phyloP scores from a whole-genome alignment of 2,329 filamentous ascomycete species.

The Thelonectria rubi region DNA sequence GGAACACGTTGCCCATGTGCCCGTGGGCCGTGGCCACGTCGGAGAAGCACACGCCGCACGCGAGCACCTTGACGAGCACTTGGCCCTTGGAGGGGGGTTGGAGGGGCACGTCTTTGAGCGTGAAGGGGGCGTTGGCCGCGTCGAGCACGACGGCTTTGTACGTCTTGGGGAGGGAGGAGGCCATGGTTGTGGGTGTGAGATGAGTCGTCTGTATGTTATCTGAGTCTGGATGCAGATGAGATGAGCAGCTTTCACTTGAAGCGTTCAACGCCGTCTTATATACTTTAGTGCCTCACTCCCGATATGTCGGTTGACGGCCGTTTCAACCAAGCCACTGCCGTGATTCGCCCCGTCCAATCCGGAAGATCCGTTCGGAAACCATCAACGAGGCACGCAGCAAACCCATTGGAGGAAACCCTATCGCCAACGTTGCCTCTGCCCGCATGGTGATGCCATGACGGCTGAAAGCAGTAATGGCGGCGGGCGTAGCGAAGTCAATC shows the following conservation, averaged over 20 bases:
- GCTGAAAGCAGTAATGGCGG: slow-evolving; percentile 4
- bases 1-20: slow-evolving; percentile 64
- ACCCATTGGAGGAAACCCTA: background rate
- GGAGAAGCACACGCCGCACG: slow-evolving; percentile 76
- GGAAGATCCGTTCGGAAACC: background rate
- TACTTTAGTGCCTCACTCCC: background rate
- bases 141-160: slow-evolving; percentile 73
- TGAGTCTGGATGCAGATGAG: background rate
- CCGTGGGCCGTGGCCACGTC: slow-evolving; percentile 62
- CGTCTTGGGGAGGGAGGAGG: slow-evolving; percentile 65
- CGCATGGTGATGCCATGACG: background rate
- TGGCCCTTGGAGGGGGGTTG: slow-evolving; percentile 64
- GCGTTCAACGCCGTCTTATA: slow-evolving; percentile 13
- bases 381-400: background rate
- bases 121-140: slow-evolving; percentile 59
- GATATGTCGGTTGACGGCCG: background rate
- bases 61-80: slow-evolving; percentile 75
- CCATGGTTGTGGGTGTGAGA: slow-evolving; percentile 30
- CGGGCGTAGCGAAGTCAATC: background rate
- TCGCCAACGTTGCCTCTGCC: background rate
- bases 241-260: background rate
- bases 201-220: background rate
- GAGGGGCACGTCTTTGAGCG: slow-evolving; percentile 68
- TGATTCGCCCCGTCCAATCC: background rate
- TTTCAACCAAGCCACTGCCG: background rate